A percentile compares a stretch with the other conserved stretches of the same genome.
phyloP scores from a whole-genome alignment of 768 basidiomycete species.

The Phylloporus scabripes region DNA sequence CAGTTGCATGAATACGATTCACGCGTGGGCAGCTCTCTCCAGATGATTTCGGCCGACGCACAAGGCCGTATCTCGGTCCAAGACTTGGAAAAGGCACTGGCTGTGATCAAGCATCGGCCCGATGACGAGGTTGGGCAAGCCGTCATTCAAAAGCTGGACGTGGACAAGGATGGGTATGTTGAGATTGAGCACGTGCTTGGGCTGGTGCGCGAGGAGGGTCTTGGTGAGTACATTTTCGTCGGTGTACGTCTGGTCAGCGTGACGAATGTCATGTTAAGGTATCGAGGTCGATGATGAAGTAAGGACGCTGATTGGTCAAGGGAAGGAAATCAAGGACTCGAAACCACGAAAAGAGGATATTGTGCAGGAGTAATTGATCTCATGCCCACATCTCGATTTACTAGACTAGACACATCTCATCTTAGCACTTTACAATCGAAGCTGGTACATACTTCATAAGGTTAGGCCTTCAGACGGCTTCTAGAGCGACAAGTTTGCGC shows the following conservation, averaged over 20 bases:
- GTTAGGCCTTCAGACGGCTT: too few species aligned
- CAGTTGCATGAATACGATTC: constrained; percentile 91
- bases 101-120: constrained; percentile 90
- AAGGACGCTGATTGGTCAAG: constrained; percentile 75
- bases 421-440: not conserved
- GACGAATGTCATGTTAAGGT: constrained; percentile 37
- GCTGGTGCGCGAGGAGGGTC: constrained; percentile 80
- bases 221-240: constrained; percentile 44
- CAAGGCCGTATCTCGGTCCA: constrained; percentile 86
- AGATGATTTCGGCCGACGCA: constrained; percentile 79
- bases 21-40: constrained; percentile 77
- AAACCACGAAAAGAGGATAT: constrained; percentile 95
- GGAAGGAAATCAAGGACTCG: constrained; percentile 71
- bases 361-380: constrained; percentile 54
- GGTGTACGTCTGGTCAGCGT: not conserved
- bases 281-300: constrained; percentile 84
- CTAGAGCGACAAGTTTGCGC: too few species aligned
- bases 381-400: constrained; percentile 3
- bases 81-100: constrained; percentile 85
- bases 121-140: constrained; percentile 83
- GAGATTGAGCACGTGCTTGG: constrained; percentile 93
- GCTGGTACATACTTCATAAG: not conserved
- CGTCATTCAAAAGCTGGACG: constrained; percentile 90
- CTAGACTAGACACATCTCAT: constrained; percentile 9
- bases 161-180: constrained; percentile 93